Conservation (phyloP, 345 rosid species). For the Noccaea caerulescens region DNA sequence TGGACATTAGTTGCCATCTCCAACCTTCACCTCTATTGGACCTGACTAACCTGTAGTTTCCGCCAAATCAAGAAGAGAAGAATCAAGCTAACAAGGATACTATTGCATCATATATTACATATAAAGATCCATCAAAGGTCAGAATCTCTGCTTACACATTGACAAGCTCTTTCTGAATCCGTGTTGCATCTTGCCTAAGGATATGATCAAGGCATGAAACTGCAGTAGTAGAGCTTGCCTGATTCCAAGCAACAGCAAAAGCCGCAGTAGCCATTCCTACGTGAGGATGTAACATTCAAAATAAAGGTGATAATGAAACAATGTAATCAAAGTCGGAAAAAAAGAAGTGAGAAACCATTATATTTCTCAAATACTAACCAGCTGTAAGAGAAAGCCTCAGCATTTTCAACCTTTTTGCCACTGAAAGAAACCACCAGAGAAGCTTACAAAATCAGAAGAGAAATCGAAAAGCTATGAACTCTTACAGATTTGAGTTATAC, state of each 20-base stretch:
- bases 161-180: slow-evolving; percentile 70
- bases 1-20: slow-evolving; percentile 57
- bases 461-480: background rate
- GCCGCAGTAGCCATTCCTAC: slow-evolving; percentile 51
- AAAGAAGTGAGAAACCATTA: background rate
- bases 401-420: slow-evolving; percentile 24
- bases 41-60: slow-evolving; percentile 57
- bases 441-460: background rate
- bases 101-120: background rate
- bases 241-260: slow-evolving; percentile 41
- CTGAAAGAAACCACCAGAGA: slow-evolving; percentile 19
- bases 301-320: background rate
- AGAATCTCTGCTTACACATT: slow-evolving; percentile 56
- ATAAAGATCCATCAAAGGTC: background rate
- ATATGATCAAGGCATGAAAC: slow-evolving; percentile 60
- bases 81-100: slow-evolving; percentile 16
- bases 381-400: slow-evolving; percentile 28
- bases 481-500: background rate
- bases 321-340: background rate
- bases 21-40: slow-evolving; percentile 58
- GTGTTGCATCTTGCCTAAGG: slow-evolving; percentile 67
- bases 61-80: slow-evolving; percentile 19
- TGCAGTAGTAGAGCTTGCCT: slow-evolving; percentile 47
- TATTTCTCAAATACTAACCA: slow-evolving; percentile 25
- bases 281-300: background rate